These are phyloP conservation scores for Irpex rosettiformis DNA, from an alignment of 1,284 basidiomycete species.

Conservation along the genomic window DNA sequence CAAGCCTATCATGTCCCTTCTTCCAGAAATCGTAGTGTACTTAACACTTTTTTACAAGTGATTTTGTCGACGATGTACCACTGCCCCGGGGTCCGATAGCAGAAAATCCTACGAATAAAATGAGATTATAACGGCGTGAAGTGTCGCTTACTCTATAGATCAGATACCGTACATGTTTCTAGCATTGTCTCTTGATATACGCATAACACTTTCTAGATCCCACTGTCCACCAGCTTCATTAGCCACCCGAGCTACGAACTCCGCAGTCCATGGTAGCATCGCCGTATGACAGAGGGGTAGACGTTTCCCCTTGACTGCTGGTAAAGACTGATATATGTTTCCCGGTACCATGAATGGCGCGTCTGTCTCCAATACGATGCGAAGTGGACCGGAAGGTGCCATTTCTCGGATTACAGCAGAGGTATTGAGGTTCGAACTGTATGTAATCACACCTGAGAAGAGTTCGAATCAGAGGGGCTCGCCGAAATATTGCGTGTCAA, in stretches of 20 bases:
- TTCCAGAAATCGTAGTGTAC: too few species aligned
- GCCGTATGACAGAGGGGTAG: slow-evolving; percentile 72
- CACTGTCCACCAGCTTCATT: slow-evolving; percentile 38
- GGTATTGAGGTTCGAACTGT: slow-evolving; percentile 68
- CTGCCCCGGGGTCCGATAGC: too few species aligned
- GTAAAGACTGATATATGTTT: slow-evolving; percentile 60
- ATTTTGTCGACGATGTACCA: too few species aligned
- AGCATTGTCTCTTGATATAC: slow-evolving; percentile 64
- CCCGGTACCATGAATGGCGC: slow-evolving; percentile 81
- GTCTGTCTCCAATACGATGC: slow-evolving; percentile 78
- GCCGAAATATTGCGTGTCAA: slow-evolving; percentile 1
- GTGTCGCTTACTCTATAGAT: too few species aligned
- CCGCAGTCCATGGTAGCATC: slow-evolving; percentile 82
- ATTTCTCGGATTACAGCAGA: slow-evolving; percentile 55
- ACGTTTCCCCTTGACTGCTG: slow-evolving; percentile 48
- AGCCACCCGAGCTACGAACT: slow-evolving; percentile 58
- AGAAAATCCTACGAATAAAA: too few species aligned
- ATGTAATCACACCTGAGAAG: slow-evolving; percentile 71
- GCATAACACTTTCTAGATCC: slow-evolving; percentile 56
- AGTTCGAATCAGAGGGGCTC: background rate
- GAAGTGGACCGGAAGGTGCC: slow-evolving; percentile 32
- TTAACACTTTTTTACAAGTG: too few species aligned
- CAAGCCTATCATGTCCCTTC: too few species aligned
- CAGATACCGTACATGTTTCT: slow-evolving; percentile 58
- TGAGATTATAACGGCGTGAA: too few species aligned